Evolutionary conservation across 176 grass and related monocot genomes (phyloP).

Genomic region (Carex pumila): DNA sequence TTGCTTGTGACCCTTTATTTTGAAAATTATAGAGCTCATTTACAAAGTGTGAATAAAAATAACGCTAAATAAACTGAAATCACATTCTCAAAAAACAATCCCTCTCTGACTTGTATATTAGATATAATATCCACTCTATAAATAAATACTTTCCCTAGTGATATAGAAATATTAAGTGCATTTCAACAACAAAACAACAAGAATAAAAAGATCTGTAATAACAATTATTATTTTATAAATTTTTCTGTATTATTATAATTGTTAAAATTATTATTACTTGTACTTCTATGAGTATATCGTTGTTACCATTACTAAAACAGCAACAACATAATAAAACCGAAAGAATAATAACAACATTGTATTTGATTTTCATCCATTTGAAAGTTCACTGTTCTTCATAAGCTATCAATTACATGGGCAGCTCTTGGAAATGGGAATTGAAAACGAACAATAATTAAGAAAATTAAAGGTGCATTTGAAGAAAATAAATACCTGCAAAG

Average conservation of each 20-base stretch:
- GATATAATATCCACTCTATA: background rate
- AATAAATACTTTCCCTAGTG: background rate
- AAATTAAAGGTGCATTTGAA: background rate
- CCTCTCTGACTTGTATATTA: background rate
- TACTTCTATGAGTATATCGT: background rate
- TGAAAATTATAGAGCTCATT: background rate
- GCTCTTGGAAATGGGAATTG: background rate
- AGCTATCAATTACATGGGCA: background rate
- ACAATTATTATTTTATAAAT: background rate
- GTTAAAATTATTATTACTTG: background rate
- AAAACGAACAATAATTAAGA: background rate
- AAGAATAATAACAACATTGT: background rate
- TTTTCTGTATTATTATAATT: background rate
- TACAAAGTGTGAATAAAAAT: background rate
- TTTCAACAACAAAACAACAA: background rate
- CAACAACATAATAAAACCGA: background rate
- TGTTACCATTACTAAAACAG: background rate
- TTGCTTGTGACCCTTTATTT: conserved; percentile 36
- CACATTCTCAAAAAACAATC: background rate
- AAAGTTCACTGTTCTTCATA: background rate
- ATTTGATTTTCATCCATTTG: background rate
- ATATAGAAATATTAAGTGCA: background rate
- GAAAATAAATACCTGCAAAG: conserved; percentile 29
- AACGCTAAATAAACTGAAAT: background rate
- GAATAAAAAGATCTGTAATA: background rate